phyloP scores from a whole-genome alignment of 177 flowering plant species.

The Telopea speciosissima region DNA sequence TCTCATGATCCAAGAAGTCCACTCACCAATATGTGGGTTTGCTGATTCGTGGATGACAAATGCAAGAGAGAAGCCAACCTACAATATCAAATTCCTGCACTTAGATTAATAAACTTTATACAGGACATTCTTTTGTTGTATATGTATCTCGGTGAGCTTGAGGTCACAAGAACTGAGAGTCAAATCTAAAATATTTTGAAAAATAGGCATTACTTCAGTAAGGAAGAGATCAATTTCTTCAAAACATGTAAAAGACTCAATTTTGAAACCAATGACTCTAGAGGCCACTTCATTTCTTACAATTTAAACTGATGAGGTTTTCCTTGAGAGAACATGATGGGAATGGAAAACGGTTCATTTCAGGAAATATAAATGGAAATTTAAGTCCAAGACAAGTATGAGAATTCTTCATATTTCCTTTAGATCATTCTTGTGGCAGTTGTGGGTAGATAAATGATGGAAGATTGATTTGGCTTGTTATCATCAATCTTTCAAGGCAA shows the following conservation, averaged over 20 bases:
- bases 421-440: background rate
- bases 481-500: background rate
- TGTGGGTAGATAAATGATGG: too few relatives aligned
- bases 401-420: too few relatives aligned
- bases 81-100: slow-evolving; percentile 14
- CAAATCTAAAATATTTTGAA: background rate
- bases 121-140: background rate
- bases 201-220: background rate
- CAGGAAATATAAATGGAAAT: background rate
- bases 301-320: background rate
- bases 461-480: background rate
- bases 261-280: too few relatives aligned
- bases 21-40: slow-evolving; percentile 92
- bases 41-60: slow-evolving; percentile 99
- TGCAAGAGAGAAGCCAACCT: slow-evolving; percentile 97
- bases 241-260: too few relatives aligned
- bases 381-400: too few relatives aligned
- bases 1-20: background rate
- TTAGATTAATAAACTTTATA: slow-evolving; percentile 7
- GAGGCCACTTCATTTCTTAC: too few relatives aligned
- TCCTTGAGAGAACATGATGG: background rate
- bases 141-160: background rate
- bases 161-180: background rate
- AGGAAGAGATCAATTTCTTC: background rate
- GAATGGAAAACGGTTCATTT: background rate